Conservation (phyloP, 202 grass and related monocot species). For the Setaria viridis region DNA sequence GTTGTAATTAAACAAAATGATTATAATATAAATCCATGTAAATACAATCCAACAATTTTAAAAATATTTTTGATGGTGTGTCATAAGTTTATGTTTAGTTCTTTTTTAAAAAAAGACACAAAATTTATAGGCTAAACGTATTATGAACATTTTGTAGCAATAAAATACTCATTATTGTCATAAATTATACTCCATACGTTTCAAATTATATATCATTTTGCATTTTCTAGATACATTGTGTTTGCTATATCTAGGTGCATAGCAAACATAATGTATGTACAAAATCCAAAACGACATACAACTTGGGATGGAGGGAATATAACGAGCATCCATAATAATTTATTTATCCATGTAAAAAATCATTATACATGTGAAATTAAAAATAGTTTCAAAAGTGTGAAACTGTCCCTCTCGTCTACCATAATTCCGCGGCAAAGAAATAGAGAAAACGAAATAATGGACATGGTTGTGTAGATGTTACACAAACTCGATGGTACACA, state of each 20-base stretch:
- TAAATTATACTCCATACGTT: not conserved
- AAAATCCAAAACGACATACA: not conserved
- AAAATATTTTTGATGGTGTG: not conserved
- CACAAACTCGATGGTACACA: not conserved
- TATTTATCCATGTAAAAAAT: not conserved
- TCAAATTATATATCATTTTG: no score
- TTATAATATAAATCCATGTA: not conserved
- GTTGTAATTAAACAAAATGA: not conserved
- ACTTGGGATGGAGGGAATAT: no score
- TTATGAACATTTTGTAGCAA: not conserved
- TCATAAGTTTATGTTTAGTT: not conserved
- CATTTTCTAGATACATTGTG: no score
- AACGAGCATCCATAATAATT: not conserved
- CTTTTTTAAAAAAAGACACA: not conserved
- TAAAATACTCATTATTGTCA: not conserved
- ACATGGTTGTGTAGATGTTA: not conserved
- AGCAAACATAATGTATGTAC: no score
- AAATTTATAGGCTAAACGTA: not conserved
- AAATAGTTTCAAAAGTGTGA: not conserved
- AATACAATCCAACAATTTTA: not conserved
- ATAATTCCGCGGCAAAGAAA: not conserved
- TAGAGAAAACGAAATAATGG: not conserved
- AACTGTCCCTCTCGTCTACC: not conserved
- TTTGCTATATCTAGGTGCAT: no score
- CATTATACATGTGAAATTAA: not conserved